Base-by-base conservation (phyloP, 164 flowering plant species). In the Macadamia tetraphylla region DNA sequence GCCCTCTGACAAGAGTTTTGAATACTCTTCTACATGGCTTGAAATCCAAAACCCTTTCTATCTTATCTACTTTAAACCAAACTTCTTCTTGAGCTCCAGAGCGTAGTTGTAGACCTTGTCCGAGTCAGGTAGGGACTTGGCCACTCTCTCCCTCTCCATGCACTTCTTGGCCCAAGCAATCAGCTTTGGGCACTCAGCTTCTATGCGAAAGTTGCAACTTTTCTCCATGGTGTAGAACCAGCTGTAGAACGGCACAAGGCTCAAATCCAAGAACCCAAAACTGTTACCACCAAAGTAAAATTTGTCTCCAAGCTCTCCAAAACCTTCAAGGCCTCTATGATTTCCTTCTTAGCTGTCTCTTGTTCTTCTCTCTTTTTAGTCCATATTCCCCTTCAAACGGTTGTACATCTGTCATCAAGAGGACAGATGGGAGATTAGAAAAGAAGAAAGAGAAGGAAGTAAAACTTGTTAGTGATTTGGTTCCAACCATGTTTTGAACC, bases 221-320 rank as follows among this genome's bases (percentile, higher is more conserved):
- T 12, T 60, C 60, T 71, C 64, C 8, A 51, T 40, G 6, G 23
- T 10, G 18, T 31, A 9, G 14, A 60, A 71, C 65, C 53, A 65
- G 23, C 29, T 0, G 40, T 66, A 48, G 31, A 49, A 65, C 14
- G 69, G 69, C 0, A 65, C 6, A 9, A 70, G 29, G 1, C 52
- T 40, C 13, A 71, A 14, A 18, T 65, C 69, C 29, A 59, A 35
- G 12, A 64, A 59, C 14, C 74, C 69, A 35, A 0, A 35, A 5
- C 3, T 35, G 3, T 35, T 5, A 2, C 40, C 40, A 35, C 0
- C 5, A 35, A 35, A 35, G 40, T 35, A 35, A 35, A 5, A 5
- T 5, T 65, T 71, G 8, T 71, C 68, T 30, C 64, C 63, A 1
- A 71, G 73, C 48, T 64, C 62, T 9, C 68, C 51, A 71, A 31